These are phyloP conservation scores for Cyberlindnera bimundalis DNA, from an alignment of 805 yeast species.

Conservation along the genomic window DNA sequence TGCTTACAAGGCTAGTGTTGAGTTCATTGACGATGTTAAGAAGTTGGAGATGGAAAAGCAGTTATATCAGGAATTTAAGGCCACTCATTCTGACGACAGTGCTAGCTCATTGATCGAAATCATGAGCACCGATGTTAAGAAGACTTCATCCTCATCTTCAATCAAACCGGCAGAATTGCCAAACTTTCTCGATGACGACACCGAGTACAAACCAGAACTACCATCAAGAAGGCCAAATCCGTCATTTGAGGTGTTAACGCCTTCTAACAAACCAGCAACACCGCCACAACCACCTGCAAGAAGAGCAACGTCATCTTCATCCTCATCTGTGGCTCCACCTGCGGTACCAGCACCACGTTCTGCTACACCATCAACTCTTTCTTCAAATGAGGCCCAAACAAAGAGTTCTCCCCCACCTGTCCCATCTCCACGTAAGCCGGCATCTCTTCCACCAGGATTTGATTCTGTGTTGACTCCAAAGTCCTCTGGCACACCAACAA, in stretches of 20 bases:
- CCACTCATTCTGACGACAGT: slow-evolving; percentile 30
- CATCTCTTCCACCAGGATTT: slow-evolving; percentile 36
- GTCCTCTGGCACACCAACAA: slow-evolving; percentile 25
- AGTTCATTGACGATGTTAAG: slow-evolving; percentile 61
- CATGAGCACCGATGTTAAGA: slow-evolving; percentile 8
- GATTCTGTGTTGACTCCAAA: slow-evolving; percentile 34
- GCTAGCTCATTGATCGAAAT: slow-evolving; percentile 23
- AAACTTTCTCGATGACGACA: slow-evolving; percentile 23
- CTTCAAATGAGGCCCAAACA: slow-evolving; percentile 4
- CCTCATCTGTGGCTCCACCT: slow-evolving; percentile 5
- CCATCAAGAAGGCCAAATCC: slow-evolving; percentile 16
- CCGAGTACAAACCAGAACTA: slow-evolving; percentile 18
- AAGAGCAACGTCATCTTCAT: slow-evolving; percentile 5
- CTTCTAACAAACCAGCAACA: slow-evolving; percentile 19
- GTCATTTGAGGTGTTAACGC: slow-evolving; percentile 18
- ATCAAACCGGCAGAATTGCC: slow-evolving; percentile 13
- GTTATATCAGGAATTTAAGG: slow-evolving; percentile 57
- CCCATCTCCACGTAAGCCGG: slow-evolving; percentile 31
- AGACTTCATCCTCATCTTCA: neutral
- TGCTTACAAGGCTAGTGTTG: slow-evolving; percentile 62
- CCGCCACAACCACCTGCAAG: slow-evolving; percentile 19
- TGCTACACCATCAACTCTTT: slow-evolving; percentile 3
- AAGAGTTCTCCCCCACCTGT: slow-evolving; percentile 29
- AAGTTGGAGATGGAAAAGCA: slow-evolving; percentile 53
- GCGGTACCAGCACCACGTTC: slow-evolving; percentile 18